Base-by-base conservation (phyloP, 257 asterid species). In the Solanum etuberosum region DNA sequence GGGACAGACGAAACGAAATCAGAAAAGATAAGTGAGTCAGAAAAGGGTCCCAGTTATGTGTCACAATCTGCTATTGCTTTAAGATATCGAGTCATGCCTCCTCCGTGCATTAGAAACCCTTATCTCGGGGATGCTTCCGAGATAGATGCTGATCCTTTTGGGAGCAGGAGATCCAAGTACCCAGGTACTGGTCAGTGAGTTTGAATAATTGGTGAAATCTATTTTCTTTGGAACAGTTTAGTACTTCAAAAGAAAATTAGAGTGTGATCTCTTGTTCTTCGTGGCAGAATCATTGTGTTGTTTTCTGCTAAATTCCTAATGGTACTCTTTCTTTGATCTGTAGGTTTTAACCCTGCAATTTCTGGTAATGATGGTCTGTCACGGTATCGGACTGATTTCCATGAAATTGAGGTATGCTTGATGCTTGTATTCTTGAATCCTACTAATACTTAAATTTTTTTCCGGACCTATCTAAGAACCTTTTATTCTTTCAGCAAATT, bases 31-130 rank as follows among this genome's bases (percentile, higher is more conserved):
- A 86, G 57, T 34, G 91, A 88, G 68, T 80, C 90, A 85, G 93
- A 88, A 81, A 94, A 87, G 90, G 90, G 86, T 86, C 91, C 91
- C 51, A 88, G 94, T 87, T 94, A 93, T 89, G 97, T 97, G 90
- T 93, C 99, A 14, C 97, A 97, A 85, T 94, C 98, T 90, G 99
- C 99, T n/a, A 93, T 97, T 88, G 99, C 99, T 87, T 92, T 97
- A 86, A 94, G 99, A 88, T 95, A 95, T 86, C 93, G 99, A 85
- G 98, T 95, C 63, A 94, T 97, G 98, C 99, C 98, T 86, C 99
- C 99, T 70, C 98, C 99, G 29, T 97, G 99, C 92, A 88, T 95
- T 31, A 92, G 91, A 90, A 97, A 97, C 88, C 99, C 99, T 23
- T 97, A 91, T 87, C 93, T 91, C 27, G 90, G 89, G 89, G 94